Conservation (phyloP, 2,329 filamentous ascomycete species). For the Penicillium brevicompactum region DNA sequence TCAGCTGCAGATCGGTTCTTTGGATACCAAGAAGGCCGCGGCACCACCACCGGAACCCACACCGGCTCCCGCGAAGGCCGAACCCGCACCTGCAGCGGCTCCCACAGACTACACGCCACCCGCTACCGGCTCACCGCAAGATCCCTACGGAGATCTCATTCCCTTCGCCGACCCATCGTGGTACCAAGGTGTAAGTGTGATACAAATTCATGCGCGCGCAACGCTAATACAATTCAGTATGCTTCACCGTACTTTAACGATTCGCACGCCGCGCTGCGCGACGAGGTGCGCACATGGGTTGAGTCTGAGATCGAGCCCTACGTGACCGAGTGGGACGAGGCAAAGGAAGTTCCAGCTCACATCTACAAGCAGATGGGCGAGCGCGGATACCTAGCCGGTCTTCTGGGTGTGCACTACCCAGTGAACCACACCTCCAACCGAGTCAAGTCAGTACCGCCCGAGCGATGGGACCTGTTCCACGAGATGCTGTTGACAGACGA, state of each 20-base stretch:
- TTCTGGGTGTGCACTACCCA: constrained; percentile 79
- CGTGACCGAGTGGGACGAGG: constrained; percentile 96
- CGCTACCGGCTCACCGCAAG: constrained; percentile 71
- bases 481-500: constrained; percentile 96
- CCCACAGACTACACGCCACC: constrained; percentile 46
- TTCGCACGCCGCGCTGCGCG: constrained; percentile 85
- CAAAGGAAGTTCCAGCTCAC: constrained; percentile 79
- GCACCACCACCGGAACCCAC: constrained; percentile 52
- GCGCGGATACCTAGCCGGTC: constrained; percentile 85
- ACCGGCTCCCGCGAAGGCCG: constrained; percentile 50
- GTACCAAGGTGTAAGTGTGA: constrained; percentile 80
- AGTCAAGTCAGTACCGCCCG: constrained; percentile 75
- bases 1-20: constrained; percentile 66
- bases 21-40: constrained; percentile 77
- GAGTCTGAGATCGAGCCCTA: constrained; percentile 86
- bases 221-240: constrained; percentile 59
- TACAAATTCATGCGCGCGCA: background rate
- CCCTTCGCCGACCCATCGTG: constrained; percentile 91
- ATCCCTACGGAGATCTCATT: constrained; percentile 81
- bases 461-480: constrained; percentile 98
- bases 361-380: constrained; percentile 97
- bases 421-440: constrained; percentile 70
- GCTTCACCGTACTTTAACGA: constrained; percentile 97
- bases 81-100: constrained; percentile 54
- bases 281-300: constrained; percentile 90